phyloP scores from a whole-genome alignment of 441 rosid species.

The Euphorbia celastroides region DNA sequence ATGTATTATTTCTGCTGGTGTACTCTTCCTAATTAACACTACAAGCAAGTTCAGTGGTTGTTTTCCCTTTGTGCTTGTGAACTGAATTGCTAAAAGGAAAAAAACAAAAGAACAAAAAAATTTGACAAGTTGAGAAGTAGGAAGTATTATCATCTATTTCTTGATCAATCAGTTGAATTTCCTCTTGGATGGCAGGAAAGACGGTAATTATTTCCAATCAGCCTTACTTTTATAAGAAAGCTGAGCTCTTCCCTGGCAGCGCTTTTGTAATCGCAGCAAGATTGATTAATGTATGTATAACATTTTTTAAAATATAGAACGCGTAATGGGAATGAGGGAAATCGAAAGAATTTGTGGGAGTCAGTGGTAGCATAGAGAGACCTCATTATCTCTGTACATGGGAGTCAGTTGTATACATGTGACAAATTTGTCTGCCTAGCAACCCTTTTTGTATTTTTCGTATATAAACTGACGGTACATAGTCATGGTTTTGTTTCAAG shows the following conservation, averaged over 20 bases:
- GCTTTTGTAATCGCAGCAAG: conserved; percentile 90
- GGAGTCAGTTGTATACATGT: too few species aligned
- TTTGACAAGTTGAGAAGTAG: not conserved
- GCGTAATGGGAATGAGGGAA: too few species aligned
- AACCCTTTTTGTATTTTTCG: too few species aligned
- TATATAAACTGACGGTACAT: too few species aligned
- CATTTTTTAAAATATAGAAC: conserved; percentile 1
- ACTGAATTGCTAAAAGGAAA: not conserved
- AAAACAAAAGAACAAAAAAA: not conserved
- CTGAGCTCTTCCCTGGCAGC: conserved; percentile 91
- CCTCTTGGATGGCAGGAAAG: conserved; percentile 54
- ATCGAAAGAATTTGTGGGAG: too few species aligned
- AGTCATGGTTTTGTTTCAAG: too few species aligned
- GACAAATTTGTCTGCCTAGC: too few species aligned
- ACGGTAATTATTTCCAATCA: conserved; percentile 80
- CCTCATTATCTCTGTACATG: too few species aligned
- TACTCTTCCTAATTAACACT: not conserved
- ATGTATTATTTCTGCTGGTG: not conserved
- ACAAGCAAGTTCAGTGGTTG: not conserved
- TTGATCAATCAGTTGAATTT: conserved; percentile 7
- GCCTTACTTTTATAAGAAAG: conserved; percentile 92
- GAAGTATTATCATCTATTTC: not conserved
- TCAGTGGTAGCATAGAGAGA: too few species aligned
- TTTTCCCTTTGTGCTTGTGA: conserved; percentile 6
- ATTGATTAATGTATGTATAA: conserved; percentile 59